Evolutionary conservation across 352 stramenopile species (phyloP).

Genomic region (Pythium plurisporium): DNA sequence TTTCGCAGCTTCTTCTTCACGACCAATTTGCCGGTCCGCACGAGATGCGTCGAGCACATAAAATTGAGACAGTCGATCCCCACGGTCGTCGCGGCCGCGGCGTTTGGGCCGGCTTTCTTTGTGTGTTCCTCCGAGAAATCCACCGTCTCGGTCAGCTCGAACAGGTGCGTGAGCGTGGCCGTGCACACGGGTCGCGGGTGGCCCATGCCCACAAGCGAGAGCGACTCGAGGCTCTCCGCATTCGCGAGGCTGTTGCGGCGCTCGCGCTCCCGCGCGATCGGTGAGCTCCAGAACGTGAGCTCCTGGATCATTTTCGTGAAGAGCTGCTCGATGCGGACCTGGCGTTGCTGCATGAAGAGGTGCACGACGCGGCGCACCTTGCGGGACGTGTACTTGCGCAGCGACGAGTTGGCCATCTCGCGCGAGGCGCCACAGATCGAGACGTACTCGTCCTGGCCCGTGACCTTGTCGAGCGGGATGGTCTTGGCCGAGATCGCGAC

Average conservation of each 20-base stretch:
- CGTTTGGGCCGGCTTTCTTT: constrained; percentile 28
- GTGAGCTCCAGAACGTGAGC: constrained; percentile 77
- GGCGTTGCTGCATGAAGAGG: constrained; percentile 76
- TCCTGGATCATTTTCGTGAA: constrained; percentile 84
- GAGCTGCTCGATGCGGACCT: constrained; percentile 59
- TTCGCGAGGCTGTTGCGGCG: constrained; percentile 34
- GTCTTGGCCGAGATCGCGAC: constrained; percentile 85
- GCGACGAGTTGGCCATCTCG: constrained; percentile 74
- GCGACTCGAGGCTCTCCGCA: constrained; percentile 49
- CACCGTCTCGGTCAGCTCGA: constrained; percentile 80
- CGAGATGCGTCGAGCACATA: constrained; percentile 77
- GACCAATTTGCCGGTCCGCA: constrained; percentile 58
- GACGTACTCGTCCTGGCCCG: constrained; percentile 83
- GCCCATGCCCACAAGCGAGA: constrained; percentile 60
- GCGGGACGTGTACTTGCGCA: constrained; percentile 83
- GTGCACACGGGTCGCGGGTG: constrained; percentile 72
- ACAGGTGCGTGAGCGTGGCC: constrained; percentile 76
- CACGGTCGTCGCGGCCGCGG: constrained; percentile 38
- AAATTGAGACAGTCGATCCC: constrained; percentile 87
- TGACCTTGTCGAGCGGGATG: constrained; percentile 83
- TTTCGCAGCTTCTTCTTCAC: constrained; percentile 81
- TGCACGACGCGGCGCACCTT: constrained; percentile 83
- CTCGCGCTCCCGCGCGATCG: constrained; percentile 26
- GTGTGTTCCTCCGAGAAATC: constrained; percentile 64
- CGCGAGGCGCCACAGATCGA: constrained; percentile 80